Percentiles rank a stretch among this genome's conserved stretches.
Conservation (phyloP, 2,329 filamentous ascomycete genomes). For the Phialemoniopsis sp. region DNA sequence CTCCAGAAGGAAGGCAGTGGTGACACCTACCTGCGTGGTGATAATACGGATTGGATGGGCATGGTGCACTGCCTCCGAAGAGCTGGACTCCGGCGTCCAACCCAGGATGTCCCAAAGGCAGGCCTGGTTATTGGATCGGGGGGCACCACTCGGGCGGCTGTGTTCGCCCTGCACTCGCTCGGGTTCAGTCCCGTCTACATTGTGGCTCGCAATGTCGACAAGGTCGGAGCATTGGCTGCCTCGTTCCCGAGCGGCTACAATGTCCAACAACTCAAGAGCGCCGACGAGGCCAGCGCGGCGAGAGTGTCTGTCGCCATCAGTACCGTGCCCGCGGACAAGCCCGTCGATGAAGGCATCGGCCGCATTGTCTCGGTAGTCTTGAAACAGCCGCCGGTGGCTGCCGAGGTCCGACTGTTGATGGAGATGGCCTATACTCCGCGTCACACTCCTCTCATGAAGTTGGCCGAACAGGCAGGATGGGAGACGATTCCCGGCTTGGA, state of each 20-base stretch:
- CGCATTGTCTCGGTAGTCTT: constrained; percentile 56
- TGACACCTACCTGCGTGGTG: constrained; percentile 62
- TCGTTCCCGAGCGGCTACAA: constrained; percentile 74
- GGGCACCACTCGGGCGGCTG: constrained; percentile 85
- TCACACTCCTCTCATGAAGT: constrained; percentile 77
- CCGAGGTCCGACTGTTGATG: constrained; percentile 58
- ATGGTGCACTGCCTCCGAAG: constrained; percentile 77
- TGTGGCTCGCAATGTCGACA: constrained; percentile 69
- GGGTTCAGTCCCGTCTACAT: constrained; percentile 84
- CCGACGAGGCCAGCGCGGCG: constrained; percentile 39
- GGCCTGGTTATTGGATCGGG: constrained; percentile 87
- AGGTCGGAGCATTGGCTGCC: constrained; percentile 62
- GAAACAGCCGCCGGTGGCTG: constrained; percentile 25
- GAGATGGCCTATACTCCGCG: constrained; percentile 97
- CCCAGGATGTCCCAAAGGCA: constrained; percentile 30
- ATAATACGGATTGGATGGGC: constrained; percentile 95
- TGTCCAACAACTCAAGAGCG: constrained; percentile 53
- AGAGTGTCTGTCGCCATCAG: constrained; percentile 73
- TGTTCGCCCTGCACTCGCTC: constrained; percentile 82
- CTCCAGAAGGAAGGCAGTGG: constrained; percentile 31
- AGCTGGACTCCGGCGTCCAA: constrained; percentile 46
- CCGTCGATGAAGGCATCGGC: constrained; percentile 69
- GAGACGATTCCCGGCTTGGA: constrained; percentile 81
- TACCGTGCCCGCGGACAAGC: constrained; percentile 84
- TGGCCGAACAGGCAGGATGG: constrained; percentile 78